Evolutionary conservation across 768 basidiomycete species (phyloP).

Genomic region (Kwoniella dendrophila): DNA sequence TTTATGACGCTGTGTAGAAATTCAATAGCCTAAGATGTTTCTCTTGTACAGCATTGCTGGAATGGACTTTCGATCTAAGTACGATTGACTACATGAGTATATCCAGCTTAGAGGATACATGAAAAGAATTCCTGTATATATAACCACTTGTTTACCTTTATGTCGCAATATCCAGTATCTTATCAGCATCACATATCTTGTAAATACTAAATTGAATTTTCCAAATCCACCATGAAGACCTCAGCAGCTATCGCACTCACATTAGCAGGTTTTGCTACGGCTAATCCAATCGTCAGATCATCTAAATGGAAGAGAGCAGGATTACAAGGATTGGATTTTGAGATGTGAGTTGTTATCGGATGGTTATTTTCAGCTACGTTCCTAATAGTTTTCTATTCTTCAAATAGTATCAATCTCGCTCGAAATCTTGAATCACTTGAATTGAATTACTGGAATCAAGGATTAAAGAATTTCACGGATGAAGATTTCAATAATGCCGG

Average conservation of each 20-base stretch:
- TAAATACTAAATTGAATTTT: background rate
- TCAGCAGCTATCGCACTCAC: background rate
- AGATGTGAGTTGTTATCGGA: conserved; percentile 22
- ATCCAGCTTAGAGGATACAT: background rate
- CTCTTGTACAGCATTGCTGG: background rate
- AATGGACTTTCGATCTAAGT: background rate
- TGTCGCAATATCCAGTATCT: too few species aligned
- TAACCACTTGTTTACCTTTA: too few species aligned
- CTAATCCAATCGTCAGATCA: conserved; percentile 19
- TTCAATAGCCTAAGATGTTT: background rate
- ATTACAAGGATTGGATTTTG: conserved; percentile 20
- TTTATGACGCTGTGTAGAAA: conserved; percentile 1
- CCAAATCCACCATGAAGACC: conserved; percentile 13
- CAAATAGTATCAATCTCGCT: conserved; percentile 31
- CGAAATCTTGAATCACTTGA: conserved; percentile 34
- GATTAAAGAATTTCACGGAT: conserved; percentile 31
- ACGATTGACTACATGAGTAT: background rate
- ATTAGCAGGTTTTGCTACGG: conserved; percentile 1
- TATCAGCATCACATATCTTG: too few species aligned
- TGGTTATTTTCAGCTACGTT: background rate
- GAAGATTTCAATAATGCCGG: conserved; percentile 28
- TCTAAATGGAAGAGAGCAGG: conserved; percentile 10
- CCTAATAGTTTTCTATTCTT: too few species aligned
- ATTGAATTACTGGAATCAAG: conserved; percentile 32
- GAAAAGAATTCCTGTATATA: too few species aligned